phyloP scores from a whole-genome alignment of 192 early-diverging fungal genomes.

The Backusella morwellensis region DNA sequence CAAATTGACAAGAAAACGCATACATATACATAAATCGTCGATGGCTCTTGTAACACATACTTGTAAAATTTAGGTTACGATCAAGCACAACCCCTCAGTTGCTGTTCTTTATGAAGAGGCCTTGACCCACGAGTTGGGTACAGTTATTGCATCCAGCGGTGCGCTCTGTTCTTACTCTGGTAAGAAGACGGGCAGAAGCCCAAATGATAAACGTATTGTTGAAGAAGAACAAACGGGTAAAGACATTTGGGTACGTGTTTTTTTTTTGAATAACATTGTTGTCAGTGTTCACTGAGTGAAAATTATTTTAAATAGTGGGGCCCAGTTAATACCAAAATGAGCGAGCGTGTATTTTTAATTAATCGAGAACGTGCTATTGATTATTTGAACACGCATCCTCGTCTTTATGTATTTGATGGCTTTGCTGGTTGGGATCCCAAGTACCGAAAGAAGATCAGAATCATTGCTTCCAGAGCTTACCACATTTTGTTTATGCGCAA shows the following conservation, averaged over 20 bases:
- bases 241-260: constrained; percentile 73
- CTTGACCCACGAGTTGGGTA: constrained; percentile 78
- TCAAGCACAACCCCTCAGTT: constrained; percentile 81
- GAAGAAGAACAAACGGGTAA: constrained; percentile 80
- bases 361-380: constrained; percentile 94
- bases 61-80: constrained; percentile 44
- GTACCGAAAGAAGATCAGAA: constrained; percentile 95
- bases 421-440: constrained; percentile 98
- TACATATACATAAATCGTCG: not conserved
- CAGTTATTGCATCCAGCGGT: constrained; percentile 85
- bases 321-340: constrained; percentile 95
- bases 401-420: constrained; percentile 95
- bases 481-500: constrained; percentile 97
- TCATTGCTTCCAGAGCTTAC: constrained; percentile 93
- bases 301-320: constrained; percentile 65
- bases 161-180: constrained; percentile 90
- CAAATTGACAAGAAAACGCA: not conserved
- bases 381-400: constrained; percentile 92
- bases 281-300: not conserved
- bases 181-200: constrained; percentile 89
- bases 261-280: not conserved
- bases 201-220: constrained; percentile 96
- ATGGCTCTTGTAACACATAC: not conserved
- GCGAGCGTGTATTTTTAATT: constrained; percentile 77
- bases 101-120: constrained; percentile 94